phyloP scores from a whole-genome alignment of 768 basidiomycete species.

The Tulasnella calospora region DNA sequence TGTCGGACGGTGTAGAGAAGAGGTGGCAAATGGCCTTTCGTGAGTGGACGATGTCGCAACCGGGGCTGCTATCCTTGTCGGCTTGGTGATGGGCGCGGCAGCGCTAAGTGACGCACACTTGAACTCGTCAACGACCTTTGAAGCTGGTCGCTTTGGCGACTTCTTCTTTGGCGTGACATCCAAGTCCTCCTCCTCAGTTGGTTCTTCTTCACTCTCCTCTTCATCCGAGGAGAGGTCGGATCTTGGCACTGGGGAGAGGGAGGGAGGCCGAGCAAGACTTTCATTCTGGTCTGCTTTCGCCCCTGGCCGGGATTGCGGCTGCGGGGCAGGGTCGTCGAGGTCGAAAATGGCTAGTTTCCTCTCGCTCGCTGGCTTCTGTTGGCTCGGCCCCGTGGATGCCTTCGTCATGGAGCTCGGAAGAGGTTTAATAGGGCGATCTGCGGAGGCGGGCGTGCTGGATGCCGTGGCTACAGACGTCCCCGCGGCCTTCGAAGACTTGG shows the following conservation, averaged over 20 bases:
- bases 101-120: conserved; percentile 5
- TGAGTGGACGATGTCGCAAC: background rate
- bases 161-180: background rate
- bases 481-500: background rate
- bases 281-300: background rate
- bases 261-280: background rate
- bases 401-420: conserved; percentile 9
- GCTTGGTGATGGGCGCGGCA: background rate
- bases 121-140: conserved; percentile 13
- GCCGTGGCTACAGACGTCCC: background rate
- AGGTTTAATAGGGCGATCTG: conserved; percentile 16
- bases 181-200: conserved; percentile 2
- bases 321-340: background rate
- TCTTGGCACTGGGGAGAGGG: background rate
- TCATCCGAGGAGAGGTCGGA: conserved; percentile 10
- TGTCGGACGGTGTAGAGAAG: background rate
- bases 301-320: background rate
- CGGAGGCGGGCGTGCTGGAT: background rate
- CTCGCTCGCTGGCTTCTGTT: background rate
- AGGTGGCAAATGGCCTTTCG: background rate
- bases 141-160: conserved; percentile 4
- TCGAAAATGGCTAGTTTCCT: background rate
- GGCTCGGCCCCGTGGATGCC: background rate
- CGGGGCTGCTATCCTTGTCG: background rate
- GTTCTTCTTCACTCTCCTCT: background rate